Evolutionary conservation across 2,329 filamentous ascomycete genomes (phyloP).

Genomic region (Epicoccum nigrum): DNA sequence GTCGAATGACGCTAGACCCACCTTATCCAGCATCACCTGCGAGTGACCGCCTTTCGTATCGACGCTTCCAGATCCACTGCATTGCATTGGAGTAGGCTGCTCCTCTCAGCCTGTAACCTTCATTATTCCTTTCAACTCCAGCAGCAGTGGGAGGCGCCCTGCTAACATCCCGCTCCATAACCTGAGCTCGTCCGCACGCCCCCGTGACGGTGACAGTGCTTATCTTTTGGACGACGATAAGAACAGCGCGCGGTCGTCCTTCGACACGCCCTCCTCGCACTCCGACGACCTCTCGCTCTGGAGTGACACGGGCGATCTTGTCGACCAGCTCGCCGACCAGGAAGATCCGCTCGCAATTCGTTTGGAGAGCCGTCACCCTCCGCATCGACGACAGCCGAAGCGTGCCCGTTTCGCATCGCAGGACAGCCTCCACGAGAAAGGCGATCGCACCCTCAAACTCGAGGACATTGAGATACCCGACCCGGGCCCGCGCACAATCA

Average conservation of each 20-base stretch:
- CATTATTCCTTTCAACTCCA: constrained; percentile 84
- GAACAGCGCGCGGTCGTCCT: constrained; percentile 60
- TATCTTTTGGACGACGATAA: constrained; percentile 54
- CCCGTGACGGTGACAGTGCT: constrained; percentile 48
- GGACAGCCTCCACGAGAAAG: constrained; percentile 52
- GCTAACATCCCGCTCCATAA: constrained; percentile 89
- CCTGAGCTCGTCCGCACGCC: constrained; percentile 59
- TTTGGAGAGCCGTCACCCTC: constrained; percentile 68
- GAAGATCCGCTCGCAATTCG: constrained; percentile 80
- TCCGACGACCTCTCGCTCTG: constrained; percentile 80
- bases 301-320: constrained; percentile 94
- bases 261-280: constrained; percentile 60
- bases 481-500: constrained; percentile 67
- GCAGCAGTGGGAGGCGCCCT: constrained; percentile 65
- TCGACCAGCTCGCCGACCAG: constrained; percentile 84
- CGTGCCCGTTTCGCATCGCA: constrained; percentile 71
- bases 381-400: constrained; percentile 59
- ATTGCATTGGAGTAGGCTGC: constrained; percentile 45
- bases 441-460: constrained; percentile 56
- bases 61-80: constrained; percentile 26
- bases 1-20: constrained; percentile 43
- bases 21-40: constrained; percentile 35
- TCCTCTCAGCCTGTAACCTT: constrained; percentile 65
- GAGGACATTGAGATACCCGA: constrained; percentile 84
- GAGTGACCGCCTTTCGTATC: constrained; percentile 23